These are phyloP conservation scores for Przewalskia tangutica DNA, from an alignment of 257 asterid genomes.

Conservation along the genomic window DNA sequence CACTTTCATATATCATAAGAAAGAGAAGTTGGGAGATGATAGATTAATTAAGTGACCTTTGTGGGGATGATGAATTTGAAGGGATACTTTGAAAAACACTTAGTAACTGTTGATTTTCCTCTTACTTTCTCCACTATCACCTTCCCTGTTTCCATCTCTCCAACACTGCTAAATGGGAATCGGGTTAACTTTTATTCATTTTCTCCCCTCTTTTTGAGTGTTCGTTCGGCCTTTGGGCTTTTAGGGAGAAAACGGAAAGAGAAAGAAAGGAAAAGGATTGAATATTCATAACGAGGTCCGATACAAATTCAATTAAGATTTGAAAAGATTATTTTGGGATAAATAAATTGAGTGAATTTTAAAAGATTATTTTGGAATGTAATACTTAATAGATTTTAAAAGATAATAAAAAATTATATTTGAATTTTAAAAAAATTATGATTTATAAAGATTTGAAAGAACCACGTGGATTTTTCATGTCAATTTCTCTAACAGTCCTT, in stretches of 20 bases:
- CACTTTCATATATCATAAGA: background rate
- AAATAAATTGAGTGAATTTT: no score
- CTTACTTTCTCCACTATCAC: constrained; percentile 62
- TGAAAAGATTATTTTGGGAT: no score
- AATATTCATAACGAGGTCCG: no score
- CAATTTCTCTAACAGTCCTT: no score
- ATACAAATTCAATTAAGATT: no score
- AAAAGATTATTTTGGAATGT: no score
- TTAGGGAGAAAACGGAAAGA: background rate
- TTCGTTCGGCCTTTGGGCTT: background rate
- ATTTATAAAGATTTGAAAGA: no score
- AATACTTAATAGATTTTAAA: no score
- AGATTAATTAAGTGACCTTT: constrained; percentile 32
- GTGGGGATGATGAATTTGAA: constrained; percentile 82
- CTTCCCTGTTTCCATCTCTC: constrained; percentile 61
- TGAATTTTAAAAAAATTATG: no score
- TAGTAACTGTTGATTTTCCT: constrained; percentile 59
- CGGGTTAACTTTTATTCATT: background rate
- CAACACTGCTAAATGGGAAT: background rate
- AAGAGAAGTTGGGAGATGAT: background rate
- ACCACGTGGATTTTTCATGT: no score
- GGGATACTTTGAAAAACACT: constrained; percentile 75
- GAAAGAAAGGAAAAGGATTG: no score
- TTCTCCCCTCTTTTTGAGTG: background rate
- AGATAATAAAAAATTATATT: no score